Percentiles rank a stretch among this genome's conserved stretches.
These are phyloP conservation scores for Ephemerocybe angulata DNA, from an alignment of 768 basidiomycete species.

Conservation along the genomic window DNA sequence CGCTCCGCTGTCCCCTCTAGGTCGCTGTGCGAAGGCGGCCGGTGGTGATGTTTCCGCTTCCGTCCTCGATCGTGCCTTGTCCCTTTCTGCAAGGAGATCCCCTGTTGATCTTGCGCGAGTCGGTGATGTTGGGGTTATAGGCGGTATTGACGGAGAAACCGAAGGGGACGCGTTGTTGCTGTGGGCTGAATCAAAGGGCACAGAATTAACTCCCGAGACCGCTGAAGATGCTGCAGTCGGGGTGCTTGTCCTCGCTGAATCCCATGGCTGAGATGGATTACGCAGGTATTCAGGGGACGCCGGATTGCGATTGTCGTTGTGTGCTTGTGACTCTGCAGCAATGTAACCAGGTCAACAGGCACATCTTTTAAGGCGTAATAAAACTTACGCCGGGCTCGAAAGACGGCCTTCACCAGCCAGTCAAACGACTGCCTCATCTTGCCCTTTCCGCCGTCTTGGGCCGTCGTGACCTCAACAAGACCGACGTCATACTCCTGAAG, in stretches of 20 bases:
- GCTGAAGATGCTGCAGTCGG: constrained; percentile 45
- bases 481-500: constrained; percentile 68
- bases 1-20: background rate
- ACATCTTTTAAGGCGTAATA: background rate
- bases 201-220: constrained; percentile 1
- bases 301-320: constrained; percentile 57
- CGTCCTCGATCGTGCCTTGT: constrained; percentile 29
- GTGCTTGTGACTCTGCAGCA: constrained; percentile 8
- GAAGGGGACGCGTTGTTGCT: constrained; percentile 6
- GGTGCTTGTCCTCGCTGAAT: constrained; percentile 49
- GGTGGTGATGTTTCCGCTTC: constrained; percentile 1
- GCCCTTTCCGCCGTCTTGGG: constrained; percentile 53
- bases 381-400: constrained; percentile 45
- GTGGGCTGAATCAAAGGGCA: constrained; percentile 6
- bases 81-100: constrained; percentile 41
- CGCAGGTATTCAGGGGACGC: constrained; percentile 62
- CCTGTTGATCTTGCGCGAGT: constrained; percentile 54
- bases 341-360: background rate
- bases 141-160: constrained; percentile 30
- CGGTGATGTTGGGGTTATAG: constrained; percentile 41
- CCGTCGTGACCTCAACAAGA: constrained; percentile 67
- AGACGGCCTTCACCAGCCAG: constrained; percentile 66
- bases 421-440: constrained; percentile 75
- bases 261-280: constrained; percentile 49
- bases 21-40: constrained; percentile 1